Base-by-base conservation (phyloP, 2,329 filamentous ascomycete species). In the Colletotrichum caudatum region DNA sequence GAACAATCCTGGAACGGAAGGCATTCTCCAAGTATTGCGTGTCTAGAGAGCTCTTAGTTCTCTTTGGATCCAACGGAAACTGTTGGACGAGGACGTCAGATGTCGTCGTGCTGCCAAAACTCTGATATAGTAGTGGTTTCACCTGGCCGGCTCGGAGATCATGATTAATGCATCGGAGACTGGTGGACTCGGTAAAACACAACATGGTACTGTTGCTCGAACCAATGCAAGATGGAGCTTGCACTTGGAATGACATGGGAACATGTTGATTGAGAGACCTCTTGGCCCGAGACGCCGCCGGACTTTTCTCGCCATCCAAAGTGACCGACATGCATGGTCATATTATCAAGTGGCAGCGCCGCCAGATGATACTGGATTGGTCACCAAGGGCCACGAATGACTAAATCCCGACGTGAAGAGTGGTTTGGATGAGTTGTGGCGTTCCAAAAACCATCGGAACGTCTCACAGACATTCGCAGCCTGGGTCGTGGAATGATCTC, bases 41-140 rank as follows among this genome's bases (percentile, higher is more conserved):
- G 59, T 60, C 67, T 69, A 29, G 63, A 48, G 46, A 39, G 54
- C 39, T 29, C 39, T 48, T 59, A 37, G 26, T 53, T 60, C 33
- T 39, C 46, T 59, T 64, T 41, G 35, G 53, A 39, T 53, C 46
- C 33, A n/a, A 7, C 3, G 26, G 41, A 33, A 39, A 26, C 35
- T 53, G 35, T 23, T 62, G 44, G 26, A 58, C 51, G 51, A 59
- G 26, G 6, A 71, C 44, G 65, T 60, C 37, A n/a, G 69, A 64
- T 69, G 64, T 67, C 33, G 9, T 64, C 59, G 63, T 23, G 53
- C 26, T 60, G 48, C 69, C 64, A 59, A 48, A 69, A 44, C 59
- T 68, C 46, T 71, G 59, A 23, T 46, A 64, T 23, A 48, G 23
- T 58, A 41, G 41, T 33, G 69, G 65, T 71, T 69, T 71, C 69